A percentile compares a stretch with the other conserved stretches of the same genome.
phyloP scores from a whole-genome alignment of 306 rosid genomes.

The Acacia acuminata region DNA sequence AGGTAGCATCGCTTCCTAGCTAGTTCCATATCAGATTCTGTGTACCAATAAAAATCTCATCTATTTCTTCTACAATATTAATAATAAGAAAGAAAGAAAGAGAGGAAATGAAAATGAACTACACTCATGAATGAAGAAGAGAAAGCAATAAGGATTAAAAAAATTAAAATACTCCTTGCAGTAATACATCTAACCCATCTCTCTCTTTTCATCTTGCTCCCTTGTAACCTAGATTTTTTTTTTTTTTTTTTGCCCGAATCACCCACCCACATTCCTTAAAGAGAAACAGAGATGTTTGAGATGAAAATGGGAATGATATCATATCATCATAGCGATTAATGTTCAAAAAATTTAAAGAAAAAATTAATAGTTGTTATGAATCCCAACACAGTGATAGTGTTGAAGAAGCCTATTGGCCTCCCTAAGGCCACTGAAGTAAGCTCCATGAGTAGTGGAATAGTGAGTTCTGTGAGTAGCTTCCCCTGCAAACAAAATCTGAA shows the following conservation, averaged over 20 bases:
- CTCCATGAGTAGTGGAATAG: conserved; percentile 99
- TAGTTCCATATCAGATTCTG: neutral
- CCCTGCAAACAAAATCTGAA: conserved; percentile 94
- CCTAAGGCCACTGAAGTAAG: conserved; percentile 94
- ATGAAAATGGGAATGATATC: conserved; percentile 51
- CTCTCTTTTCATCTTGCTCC: conserved; percentile 42
- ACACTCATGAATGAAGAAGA: neutral
- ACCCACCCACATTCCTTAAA: conserved; percentile 46
- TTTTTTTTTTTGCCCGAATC: conserved; percentile 20
- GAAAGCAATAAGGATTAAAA: neutral
- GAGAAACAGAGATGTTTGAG: conserved; percentile 51
- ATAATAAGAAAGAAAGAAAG: too few relatives aligned
- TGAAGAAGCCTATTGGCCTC: conserved; percentile 95
- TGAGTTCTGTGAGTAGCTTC: conserved; percentile 99
- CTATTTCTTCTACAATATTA: neutral
- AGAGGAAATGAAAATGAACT: neutral
- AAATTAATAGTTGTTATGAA: conserved; percentile 40
- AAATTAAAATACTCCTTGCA: neutral
- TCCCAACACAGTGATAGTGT: conserved; percentile 71
- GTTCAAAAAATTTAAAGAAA: neutral
- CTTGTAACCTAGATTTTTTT: conserved; percentile 21
- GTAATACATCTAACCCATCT: neutral
- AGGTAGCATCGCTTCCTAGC: neutral
- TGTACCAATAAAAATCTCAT: neutral
- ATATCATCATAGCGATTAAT: conserved; percentile 49